Evolutionary conservation across 768 basidiomycete species (phyloP).

Genomic region (Amyloporia xantha): DNA sequence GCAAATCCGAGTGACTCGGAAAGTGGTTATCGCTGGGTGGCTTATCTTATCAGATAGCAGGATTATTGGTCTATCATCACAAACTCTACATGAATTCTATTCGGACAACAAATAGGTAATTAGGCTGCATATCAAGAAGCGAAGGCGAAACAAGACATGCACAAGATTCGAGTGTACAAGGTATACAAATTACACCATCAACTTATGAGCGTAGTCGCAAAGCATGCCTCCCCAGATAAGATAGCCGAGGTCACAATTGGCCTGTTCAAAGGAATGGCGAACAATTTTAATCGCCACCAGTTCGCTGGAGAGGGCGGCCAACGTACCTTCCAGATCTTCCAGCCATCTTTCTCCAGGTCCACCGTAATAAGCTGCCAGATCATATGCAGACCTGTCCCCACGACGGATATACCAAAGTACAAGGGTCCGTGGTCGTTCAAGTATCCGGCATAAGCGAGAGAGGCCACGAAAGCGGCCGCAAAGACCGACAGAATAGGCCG

Average conservation of each 20-base stretch:
- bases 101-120: no score
- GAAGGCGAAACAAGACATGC: no score
- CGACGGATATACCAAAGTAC: slow-evolving; percentile 40
- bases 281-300: neutral
- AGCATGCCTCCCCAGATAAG: slow-evolving; percentile 9
- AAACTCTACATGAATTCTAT: no score
- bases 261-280: slow-evolving; percentile 8
- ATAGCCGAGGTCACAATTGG: slow-evolving; percentile 12
- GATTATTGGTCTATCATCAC: neutral
- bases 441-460: slow-evolving; percentile 46
- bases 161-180: no score
- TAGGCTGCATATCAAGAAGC: no score
- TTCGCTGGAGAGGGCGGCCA: neutral
- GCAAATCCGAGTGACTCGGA: neutral
- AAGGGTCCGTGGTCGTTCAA: slow-evolving; percentile 43
- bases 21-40: neutral
- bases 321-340: slow-evolving; percentile 30
- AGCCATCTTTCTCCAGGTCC: slow-evolving; percentile 36
- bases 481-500: slow-evolving; percentile 49
- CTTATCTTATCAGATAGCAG: neutral
- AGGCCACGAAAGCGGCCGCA: slow-evolving; percentile 43
- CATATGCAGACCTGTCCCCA: slow-evolving; percentile 38
- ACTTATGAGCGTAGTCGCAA: slow-evolving; percentile 6
- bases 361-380: slow-evolving; percentile 39
- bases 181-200: no score